Evolutionary conservation across 1,284 basidiomycete genomes (phyloP), one percentile per base, ranked within the genome.

Genomic region (Athelia psychrophila): DNA sequence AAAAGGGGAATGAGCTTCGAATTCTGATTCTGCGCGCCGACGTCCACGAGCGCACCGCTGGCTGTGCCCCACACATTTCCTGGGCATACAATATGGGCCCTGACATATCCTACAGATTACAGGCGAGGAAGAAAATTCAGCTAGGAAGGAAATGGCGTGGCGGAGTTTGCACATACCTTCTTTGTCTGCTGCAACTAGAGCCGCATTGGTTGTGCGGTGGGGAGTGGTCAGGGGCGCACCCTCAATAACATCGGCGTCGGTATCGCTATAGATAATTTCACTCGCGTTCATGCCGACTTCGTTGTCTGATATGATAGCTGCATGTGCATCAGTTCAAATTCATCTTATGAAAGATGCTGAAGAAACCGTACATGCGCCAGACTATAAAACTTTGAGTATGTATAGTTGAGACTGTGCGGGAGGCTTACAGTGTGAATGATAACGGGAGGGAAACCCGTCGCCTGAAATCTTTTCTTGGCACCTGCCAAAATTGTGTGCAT

Each of bases 21-120:
- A 18, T 57, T 58, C 10, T 54, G 51, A 38, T 69, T 64, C 38
- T 64, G 60, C 15, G 70, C 55, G 6, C 62, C 67, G 20, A 61
- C 59, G 33, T 64, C 59, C 36, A 60, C 62, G 25, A 71, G 61
- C 8, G 48, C 52, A 6, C 67, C 66, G 22, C 54, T 56, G 9
- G 62, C 58, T 27, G 63, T 54, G 15, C 66, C 66, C 48, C 63
- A 72, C n/a, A 74, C 63, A n/a, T 67, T 62, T 22, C 62, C 54
- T 15, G 68, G 64, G 19, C 62, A 46, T 33, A 72, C 40, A 20
- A 70, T 63, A 49, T 64, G 64, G 9, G 64, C 63, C 48, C 59
- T 64, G 20, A 61, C 61, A 51, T 68, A 66, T 42, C 60, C 70
- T 64, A 23, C 23, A 18, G 38, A 30, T 30, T 6, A 42, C n/a